Percentiles rank a stretch among this genome's conserved stretches.
Conservation (phyloP, 163 green algal species). For the Scenedesmus sp. region DNA sequence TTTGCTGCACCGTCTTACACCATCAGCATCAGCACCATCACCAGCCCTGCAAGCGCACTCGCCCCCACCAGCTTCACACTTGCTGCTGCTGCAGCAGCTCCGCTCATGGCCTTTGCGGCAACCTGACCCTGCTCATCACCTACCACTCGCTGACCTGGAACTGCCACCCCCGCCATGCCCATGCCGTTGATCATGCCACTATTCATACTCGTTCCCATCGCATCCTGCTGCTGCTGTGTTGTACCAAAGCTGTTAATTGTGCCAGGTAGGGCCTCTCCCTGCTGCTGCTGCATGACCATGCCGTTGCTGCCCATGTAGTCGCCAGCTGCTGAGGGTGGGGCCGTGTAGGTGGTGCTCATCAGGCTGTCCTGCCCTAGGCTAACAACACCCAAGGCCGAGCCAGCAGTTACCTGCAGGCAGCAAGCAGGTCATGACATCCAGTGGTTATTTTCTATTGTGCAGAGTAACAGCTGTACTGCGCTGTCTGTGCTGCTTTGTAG, state of each 20-base stretch:
- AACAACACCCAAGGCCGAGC: conserved; percentile 12
- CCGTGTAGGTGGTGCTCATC: not conserved
- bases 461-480: not conserved
- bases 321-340: not conserved
- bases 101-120: not conserved
- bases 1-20: not conserved
- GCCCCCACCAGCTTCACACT: not conserved
- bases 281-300: not conserved
- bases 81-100: not conserved
- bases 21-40: not conserved
- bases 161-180: not conserved
- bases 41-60: not conserved
- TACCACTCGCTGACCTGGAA: not conserved
- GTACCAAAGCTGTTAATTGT: not conserved
- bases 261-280: not conserved
- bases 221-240: conserved; percentile 9
- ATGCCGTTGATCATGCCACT: not conserved
- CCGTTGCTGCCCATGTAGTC: not conserved
- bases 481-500: not conserved
- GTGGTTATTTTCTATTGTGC: no score
- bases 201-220: not conserved
- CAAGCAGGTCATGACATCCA: not conserved
- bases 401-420: conserved; percentile 8
- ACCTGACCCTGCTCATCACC: not conserved
- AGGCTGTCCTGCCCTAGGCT: conserved; percentile 20